Evolutionary conservation across 202 grass and related monocot genomes (phyloP), one percentile per base, ranked within the genome.

Genomic region (Setaria viridis): DNA sequence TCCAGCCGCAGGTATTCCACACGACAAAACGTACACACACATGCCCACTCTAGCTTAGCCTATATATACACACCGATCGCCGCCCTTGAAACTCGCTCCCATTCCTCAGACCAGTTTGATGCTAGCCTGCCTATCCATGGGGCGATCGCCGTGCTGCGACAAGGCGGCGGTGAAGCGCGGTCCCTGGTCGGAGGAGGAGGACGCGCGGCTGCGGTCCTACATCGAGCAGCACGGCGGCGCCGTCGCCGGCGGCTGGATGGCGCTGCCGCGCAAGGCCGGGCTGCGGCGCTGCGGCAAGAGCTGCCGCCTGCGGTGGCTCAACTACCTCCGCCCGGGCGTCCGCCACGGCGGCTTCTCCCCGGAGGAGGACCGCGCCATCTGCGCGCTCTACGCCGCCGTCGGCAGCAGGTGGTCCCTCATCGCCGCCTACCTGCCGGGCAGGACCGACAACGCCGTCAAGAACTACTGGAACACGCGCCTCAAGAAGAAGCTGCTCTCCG

Each of bases 261-360:
- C 88, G 64, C 87, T 95, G 78, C 93, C 93, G 32, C 86, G 73
- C 30, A 92, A 92, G 83, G 91, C 86, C 37, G 93, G 93, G 11
- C 91, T 95, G 16, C 84, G 79, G 54, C 85, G 92, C 39, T 91
- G 92, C 20, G 92, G 92, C 42, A 94, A 94, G 81, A 94, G 92
- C 88, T 94, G 92, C 67, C 89, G 92, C 25, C 43, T 79, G 9
- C 89, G 92, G 15, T 94, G 92, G 92, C 88, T 94, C 68, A 94
- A 94, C 83, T 94, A 94, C 76, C 94, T 97, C 71, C 91, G 94
- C 20, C 94, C 94, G 1, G 87, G 85, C 62, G 80, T 97, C 47
- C 90, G 87, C 10, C 94, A 85, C 67, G 89, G 94, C 78, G 76
- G 74, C 48, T 97, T 93, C 89, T 91, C 91, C 0, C 85, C 81